Percentiles rank a stretch among this genome's conserved stretches.
Evolutionary conservation across 352 stramenopile genomes (phyloP).

Genomic region (Globisporangium ultimum): DNA sequence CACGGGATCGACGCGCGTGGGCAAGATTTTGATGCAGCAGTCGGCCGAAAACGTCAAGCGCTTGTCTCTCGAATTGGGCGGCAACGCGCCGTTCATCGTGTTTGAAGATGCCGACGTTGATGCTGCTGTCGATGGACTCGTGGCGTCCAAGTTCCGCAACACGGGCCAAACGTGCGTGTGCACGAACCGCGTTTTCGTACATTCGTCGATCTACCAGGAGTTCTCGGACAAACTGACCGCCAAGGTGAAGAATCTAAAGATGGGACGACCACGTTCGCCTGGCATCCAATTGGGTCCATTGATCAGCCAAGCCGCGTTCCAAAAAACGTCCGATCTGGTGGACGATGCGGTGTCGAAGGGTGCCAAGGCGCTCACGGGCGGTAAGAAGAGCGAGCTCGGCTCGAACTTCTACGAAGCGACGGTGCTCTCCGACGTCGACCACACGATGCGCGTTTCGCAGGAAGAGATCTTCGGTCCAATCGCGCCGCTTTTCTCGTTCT

Average conservation of each 20-base stretch:
- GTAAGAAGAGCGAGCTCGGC: conserved; percentile 49
- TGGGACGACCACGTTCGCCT: conserved; percentile 82
- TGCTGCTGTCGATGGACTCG: conserved; percentile 79
- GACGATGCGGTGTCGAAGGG: conserved; percentile 90
- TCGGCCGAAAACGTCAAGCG: conserved; percentile 78
- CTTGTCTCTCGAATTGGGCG: conserved; percentile 89
- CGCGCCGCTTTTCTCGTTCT: conserved; percentile 91
- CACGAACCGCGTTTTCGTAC: conserved; percentile 93
- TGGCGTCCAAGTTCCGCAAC: conserved; percentile 88
- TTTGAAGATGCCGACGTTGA: conserved; percentile 88
- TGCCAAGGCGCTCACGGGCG: conserved; percentile 82
- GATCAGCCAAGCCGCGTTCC: conserved; percentile 89
- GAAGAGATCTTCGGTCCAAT: conserved; percentile 98
- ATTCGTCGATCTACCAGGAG: conserved; percentile 90
- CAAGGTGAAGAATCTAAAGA: conserved; percentile 76
- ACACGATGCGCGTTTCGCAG: conserved; percentile 85
- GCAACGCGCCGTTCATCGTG: conserved; percentile 92
- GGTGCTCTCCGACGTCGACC: conserved; percentile 84
- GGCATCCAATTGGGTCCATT: conserved; percentile 91
- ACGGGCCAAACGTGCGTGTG: conserved; percentile 88
- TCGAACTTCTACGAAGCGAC: conserved; percentile 94
- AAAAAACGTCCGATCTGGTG: conserved; percentile 87
- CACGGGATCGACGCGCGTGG: conserved; percentile 82
- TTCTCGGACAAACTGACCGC: conserved; percentile 87
- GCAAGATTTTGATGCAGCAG: conserved; percentile 78